These are phyloP conservation scores for Phytopythium montanum DNA, from an alignment of 352 stramenopile genomes.

Conservation along the genomic window DNA sequence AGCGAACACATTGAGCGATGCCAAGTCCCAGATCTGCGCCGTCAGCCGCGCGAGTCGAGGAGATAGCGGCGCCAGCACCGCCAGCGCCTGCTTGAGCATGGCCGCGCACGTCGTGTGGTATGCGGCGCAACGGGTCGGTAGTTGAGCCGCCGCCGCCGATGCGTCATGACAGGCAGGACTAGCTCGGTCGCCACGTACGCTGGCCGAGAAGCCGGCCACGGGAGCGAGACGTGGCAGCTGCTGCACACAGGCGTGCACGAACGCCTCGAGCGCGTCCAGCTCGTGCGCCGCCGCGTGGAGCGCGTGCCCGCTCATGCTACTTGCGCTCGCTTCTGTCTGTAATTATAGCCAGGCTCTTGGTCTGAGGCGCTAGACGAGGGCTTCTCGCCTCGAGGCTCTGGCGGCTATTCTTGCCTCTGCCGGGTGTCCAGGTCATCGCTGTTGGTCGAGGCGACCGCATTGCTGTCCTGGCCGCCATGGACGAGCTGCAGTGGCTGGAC, in stretches of 20 bases:
- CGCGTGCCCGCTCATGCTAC: slow-evolving; percentile 1
- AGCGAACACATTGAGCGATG: slow-evolving; percentile 61
- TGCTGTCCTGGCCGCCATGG: neutral
- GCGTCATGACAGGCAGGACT: no score
- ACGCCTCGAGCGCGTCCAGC: slow-evolving; percentile 47
- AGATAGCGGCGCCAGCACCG: slow-evolving; percentile 38
- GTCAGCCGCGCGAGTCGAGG: slow-evolving; percentile 43
- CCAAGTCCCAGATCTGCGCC: slow-evolving; percentile 60
- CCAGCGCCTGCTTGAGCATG: slow-evolving; percentile 50
- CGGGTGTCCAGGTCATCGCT: no score
- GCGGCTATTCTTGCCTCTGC: neutral
- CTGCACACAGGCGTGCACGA: slow-evolving; percentile 47
- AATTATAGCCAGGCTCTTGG: neutral
- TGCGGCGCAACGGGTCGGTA: slow-evolving; percentile 34
- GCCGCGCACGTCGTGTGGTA: slow-evolving; percentile 48
- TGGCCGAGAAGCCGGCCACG: neutral
- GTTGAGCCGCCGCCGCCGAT: slow-evolving; percentile 10
- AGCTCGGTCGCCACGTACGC: neutral
- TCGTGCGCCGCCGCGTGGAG: slow-evolving; percentile 6
- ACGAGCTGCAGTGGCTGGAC: slow-evolving; percentile 6
- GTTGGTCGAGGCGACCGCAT: no score
- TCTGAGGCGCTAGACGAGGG: neutral
- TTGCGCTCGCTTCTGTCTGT: no score
- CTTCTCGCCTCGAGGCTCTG: neutral
- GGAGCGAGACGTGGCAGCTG: slow-evolving; percentile 37